Conservation (phyloP, 2,329 filamentous ascomycete species). For the Pestalotiopsis sp. region DNA sequence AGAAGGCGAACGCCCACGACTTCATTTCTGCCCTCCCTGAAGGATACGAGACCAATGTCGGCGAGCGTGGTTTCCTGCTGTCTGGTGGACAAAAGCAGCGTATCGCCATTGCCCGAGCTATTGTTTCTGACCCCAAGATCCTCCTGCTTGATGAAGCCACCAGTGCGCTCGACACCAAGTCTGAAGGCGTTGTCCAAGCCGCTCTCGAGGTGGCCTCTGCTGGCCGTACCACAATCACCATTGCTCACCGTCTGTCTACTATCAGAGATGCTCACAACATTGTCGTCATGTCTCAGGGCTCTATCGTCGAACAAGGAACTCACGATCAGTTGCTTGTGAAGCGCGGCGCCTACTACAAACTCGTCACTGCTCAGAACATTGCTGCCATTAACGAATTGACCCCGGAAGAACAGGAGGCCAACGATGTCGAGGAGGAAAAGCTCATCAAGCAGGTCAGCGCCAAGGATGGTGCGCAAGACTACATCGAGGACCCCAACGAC, state of each 20-base stretch:
- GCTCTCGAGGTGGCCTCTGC: constrained; percentile 84
- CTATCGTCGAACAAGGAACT: constrained; percentile 90
- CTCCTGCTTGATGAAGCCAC: constrained; percentile 94
- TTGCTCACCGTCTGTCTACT: constrained; percentile 92
- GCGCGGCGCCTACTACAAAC: constrained; percentile 75
- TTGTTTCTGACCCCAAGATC: constrained; percentile 90
- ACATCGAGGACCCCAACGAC: constrained; percentile 62
- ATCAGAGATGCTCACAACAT: constrained; percentile 96
- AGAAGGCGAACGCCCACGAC: constrained; percentile 91
- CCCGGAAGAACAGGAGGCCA: constrained; percentile 51
- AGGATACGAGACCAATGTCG: constrained; percentile 92
- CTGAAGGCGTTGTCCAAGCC: constrained; percentile 91
- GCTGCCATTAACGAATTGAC: constrained; percentile 59
- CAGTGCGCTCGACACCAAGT: constrained; percentile 89
- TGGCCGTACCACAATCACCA: constrained; percentile 92
- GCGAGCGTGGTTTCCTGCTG: constrained; percentile 88
- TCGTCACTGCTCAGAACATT: constrained; percentile 89
- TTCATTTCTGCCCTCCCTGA: constrained; percentile 84
- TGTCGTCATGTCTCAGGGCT: constrained; percentile 83
- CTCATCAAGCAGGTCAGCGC: constrained; percentile 51
- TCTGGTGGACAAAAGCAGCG: constrained; percentile 97
- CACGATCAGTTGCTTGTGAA: constrained; percentile 77
- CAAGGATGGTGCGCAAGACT: constrained; percentile 40
- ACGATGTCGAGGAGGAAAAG: constrained; percentile 53
- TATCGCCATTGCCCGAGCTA: constrained; percentile 88